Base-by-base conservation (phyloP, 352 stramenopile genomes). In the Pythium dissimile region DNA sequence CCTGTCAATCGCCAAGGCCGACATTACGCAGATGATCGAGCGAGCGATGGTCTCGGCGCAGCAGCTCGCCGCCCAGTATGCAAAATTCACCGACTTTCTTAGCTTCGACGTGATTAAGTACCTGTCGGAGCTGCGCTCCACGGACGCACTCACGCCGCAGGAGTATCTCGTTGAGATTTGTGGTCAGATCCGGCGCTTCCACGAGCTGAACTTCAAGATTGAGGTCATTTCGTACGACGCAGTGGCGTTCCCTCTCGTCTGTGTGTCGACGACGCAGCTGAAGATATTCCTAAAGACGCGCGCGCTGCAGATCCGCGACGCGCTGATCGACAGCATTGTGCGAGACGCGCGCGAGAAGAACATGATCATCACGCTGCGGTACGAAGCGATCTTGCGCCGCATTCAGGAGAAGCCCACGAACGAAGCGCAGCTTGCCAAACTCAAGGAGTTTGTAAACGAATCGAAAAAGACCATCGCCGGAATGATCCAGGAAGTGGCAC, bases 361-460 rank as follows among this genome's bases (percentile, higher is more conserved):
- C 47, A 72, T 94, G 47, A 76, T 85, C 20, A 96, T 97, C 51
- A 97, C 91, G 7, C 60, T 82, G 21, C 82, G 84, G 2, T 98
- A 97, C 55, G 77, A 97, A 41, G 64, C 75, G 18, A 97, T 98
- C 21, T 60, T 98, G 20, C 62, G 77, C 13, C 77, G 90, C 7
- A 96, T 97, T 64, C 89, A 86, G 31, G 86, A 97, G 44, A 97
- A 97, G 48, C 92, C 91, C 8, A 88, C 75, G 11, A 97, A 97
- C 62, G 92, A 98, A 62, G 84, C 88, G 3, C 86, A 98, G 45
- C 69, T 98, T 4, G 86, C 89, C 2, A 85, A 88, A 47, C 63
- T 98, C 4, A 91, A 94, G 53, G 84, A 89, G 34, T 97, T 96
- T 61, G 90, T 97, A 43, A 79, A 72, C 26, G 77, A 83, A 12